Base-by-base conservation (phyloP, 2,329 filamentous ascomycete species). In the Colletotrichum neosansevieriae region DNA sequence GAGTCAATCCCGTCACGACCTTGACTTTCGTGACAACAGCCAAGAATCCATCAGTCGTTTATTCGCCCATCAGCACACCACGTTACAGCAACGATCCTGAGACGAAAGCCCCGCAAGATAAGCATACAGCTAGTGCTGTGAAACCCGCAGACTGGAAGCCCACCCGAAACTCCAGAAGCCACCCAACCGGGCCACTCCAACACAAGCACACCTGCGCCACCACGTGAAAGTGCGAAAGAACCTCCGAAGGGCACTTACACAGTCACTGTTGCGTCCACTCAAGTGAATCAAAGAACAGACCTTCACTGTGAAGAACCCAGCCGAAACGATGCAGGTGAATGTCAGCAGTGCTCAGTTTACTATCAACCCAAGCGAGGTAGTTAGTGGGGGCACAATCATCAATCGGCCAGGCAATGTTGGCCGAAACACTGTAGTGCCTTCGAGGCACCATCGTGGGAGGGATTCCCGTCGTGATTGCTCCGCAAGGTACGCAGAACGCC, bases 11-110 rank as follows among this genome's bases (percentile, higher is more conserved):
- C 29, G 29, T 56, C 50, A 42, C 44, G 29, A 81, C 81, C 6
- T 71, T 84, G 53, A 84, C 81, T 3, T 82, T 86, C 53, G 73
- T 84, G 58, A 86, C 84, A 2, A 86, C 85, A 3, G 85, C 86
- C 73, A 87, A 86, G 73, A 87, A 87, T 63, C 85, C 86, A 0
- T 80, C 82, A 9, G 83, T 87, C 15, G 79, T 86, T 3, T 77
- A 51, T 51, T 82, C 61, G 6, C 62, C 67, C 15, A 50, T 65
- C 12, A 60, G 58, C n/a, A 71, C 69, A n/a, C 67, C 69, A 3
- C 53, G 38, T 6, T 71, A 66, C 38, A 67, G 65, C 24, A 58
- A 70, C 24, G 53, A 68, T 24, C n/a, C 49, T 62, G 57, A 61
- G 21, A 21, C 21, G 21, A 2, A 21, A 21, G 21, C 21, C 63